A percentile compares a stretch with the other conserved stretches of the same genome.
Evolutionary conservation across 352 stramenopile genomes (phyloP).

Genomic region (Phytophthora melonis): DNA sequence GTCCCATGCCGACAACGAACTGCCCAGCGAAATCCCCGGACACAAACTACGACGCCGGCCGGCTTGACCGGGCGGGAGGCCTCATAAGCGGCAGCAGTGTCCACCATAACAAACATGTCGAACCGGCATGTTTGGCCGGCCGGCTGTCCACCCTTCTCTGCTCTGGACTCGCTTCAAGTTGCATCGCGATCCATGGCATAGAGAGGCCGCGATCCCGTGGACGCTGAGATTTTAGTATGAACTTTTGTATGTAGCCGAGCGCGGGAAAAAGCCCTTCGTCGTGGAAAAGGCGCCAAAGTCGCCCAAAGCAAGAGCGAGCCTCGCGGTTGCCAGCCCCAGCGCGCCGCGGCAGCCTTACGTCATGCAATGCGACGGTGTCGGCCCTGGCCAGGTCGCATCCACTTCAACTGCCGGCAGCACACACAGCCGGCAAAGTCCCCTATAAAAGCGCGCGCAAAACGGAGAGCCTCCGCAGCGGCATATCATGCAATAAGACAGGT

Average conservation of each 20-base stretch:
- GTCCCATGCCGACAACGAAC: neutral
- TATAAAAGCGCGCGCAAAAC: slow-evolving; percentile 33
- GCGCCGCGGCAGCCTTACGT: neutral
- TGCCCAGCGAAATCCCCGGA: neutral
- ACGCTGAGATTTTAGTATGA: slow-evolving; percentile 25
- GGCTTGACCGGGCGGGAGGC: neutral
- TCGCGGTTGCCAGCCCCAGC: neutral
- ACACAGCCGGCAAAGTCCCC: neutral
- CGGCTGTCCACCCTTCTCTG: slow-evolving; percentile 9
- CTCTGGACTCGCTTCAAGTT: slow-evolving; percentile 24
- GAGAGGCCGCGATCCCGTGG: slow-evolving; percentile 9
- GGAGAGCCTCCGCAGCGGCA: slow-evolving; percentile 2
- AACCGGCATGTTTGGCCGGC: too few species aligned
- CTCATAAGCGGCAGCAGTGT: too few species aligned
- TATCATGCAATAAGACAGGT: slow-evolving; percentile 19
- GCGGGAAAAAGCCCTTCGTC: slow-evolving; percentile 14
- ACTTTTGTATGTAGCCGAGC: slow-evolving; percentile 21
- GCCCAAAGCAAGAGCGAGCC: neutral
- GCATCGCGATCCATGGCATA: slow-evolving; percentile 30
- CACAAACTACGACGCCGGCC: neutral
- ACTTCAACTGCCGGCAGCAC: neutral
- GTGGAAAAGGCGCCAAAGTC: slow-evolving; percentile 27
- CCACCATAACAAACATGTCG: too few species aligned
- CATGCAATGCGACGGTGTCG: slow-evolving; percentile 9
- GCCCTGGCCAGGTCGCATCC: neutral